Conservation (phyloP, 768 basidiomycete species). For the Russula virescens region DNA sequence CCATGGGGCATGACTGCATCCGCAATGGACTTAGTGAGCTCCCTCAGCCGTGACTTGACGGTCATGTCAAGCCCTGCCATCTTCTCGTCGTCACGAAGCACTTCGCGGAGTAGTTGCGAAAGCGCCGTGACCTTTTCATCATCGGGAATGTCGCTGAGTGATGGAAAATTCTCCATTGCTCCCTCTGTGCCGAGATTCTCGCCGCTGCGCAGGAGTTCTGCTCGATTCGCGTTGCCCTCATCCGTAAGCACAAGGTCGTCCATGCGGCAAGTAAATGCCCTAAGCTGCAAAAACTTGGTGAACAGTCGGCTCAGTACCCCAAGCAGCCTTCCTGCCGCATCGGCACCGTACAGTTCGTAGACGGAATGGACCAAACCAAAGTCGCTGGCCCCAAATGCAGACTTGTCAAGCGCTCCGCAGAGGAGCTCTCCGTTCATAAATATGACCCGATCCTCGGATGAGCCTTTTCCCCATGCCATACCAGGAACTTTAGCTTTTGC, state of each 20-base stretch:
- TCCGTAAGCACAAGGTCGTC: constrained; percentile 91
- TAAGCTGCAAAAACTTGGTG: constrained; percentile 94
- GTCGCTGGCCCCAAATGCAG: constrained; percentile 92
- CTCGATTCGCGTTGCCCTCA: constrained; percentile 66
- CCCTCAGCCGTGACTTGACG: constrained; percentile 78
- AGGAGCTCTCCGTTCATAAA: constrained; percentile 92
- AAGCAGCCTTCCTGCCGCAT: constrained; percentile 82
- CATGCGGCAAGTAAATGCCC: constrained; percentile 98
- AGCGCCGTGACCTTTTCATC: constrained; percentile 55
- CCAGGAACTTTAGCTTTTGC: constrained; percentile 89
- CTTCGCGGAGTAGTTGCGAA: constrained; percentile 74
- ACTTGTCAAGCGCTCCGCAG: constrained; percentile 93
- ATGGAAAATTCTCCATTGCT: constrained; percentile 87
- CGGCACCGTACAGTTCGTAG: constrained; percentile 91
- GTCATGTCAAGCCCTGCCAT: constrained; percentile 96
- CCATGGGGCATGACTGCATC: constrained; percentile 82
- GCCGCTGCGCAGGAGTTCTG: constrained; percentile 59
- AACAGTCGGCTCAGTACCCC: constrained; percentile 91
- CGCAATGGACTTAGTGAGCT: constrained; percentile 86
- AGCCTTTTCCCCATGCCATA: constrained; percentile 74
- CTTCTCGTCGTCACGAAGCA: constrained; percentile 90
- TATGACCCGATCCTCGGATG: constrained; percentile 75
- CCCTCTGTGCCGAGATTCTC: constrained; percentile 75
- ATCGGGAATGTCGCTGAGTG: constrained; percentile 46
- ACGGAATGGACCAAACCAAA: constrained; percentile 97